Base-by-base conservation (phyloP, 805 yeast genomes). In the Candida nanaspora region DNA sequence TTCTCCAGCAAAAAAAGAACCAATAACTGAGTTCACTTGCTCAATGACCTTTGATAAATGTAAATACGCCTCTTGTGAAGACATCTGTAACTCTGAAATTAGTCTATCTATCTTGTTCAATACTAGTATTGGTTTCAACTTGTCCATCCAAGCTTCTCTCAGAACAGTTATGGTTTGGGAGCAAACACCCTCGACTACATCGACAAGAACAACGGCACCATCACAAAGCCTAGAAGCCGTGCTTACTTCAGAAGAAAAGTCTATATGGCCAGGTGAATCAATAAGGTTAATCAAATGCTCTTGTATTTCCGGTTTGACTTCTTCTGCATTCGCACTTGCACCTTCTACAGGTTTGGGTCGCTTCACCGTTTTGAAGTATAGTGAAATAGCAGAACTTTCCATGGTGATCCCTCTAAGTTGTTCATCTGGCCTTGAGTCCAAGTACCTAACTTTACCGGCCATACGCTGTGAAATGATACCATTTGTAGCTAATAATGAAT, bases 191-290 rank as follows among this genome's bases (percentile, higher is more conserved):
- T 93, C 99, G 2, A 93, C 96, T 3, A 86, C 97, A 61, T 93
- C 99, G 2, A 93, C 96, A 14, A 93, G 66, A 0, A 93, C 94
- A 3, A 93, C 83, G 0, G 98, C 96, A 35, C 98, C 98, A 57
- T 93, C 99, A 66, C 98, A 93, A 34, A 93, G 68, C 53, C 98
- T 72, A 2, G 98, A 88, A 1, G 98, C 95, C 0, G 96, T 86
- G 22, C 96, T 86, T 0, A 93, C 99, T 57, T 93, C 99, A 11
- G 94, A 83, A 1, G 95, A 83, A 59, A 93, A 93, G 63, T 93
- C 99, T 44, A 93, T 87, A 54, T 93, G 99, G n/a, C 99, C 99
- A 0, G 99, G 99, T 0, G 98, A 91, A 62, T 93, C 99, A 43
- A 93, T 91, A 52, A 93, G 72, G 56, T 93, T 93, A 55, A 93